Evolutionary conservation across 345 rosid species (phyloP).

Genomic region (Heritiera littoralis): DNA sequence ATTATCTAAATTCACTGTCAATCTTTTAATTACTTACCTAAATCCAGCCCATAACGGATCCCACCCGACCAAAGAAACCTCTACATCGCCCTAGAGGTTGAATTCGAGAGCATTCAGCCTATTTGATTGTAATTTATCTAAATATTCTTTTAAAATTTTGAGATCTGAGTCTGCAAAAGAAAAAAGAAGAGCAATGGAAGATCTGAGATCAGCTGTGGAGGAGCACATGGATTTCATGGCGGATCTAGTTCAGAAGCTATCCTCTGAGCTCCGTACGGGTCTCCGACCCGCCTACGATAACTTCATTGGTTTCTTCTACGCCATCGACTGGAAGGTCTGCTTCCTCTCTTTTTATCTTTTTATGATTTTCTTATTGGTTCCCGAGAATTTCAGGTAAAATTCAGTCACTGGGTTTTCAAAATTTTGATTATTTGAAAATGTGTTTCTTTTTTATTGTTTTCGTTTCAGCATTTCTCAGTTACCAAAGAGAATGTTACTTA

Average conservation of each 20-base stretch:
- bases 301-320: constrained; percentile 83
- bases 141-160: not conserved
- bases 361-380: not conserved
- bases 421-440: not conserved
- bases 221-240: constrained; percentile 75
- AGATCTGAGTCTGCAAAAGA: constrained; percentile 8
- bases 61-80: too few relatives aligned
- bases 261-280: constrained; percentile 77
- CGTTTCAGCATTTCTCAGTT: not conserved
- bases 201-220: constrained; percentile 66
- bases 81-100: too few relatives aligned
- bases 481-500: not conserved
- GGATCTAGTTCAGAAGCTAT: constrained; percentile 81
- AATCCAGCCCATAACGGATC: too few relatives aligned
- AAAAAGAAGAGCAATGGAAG: constrained; percentile 54
- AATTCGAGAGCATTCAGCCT: not conserved
- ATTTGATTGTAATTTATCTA: constrained; percentile 15
- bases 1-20: too few relatives aligned
- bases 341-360: not conserved
- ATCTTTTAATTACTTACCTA: too few relatives aligned
- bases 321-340: constrained; percentile 88
- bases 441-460: not conserved
- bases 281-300: constrained; percentile 76
- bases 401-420: too few relatives aligned
- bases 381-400: not conserved